Evolutionary conservation across 2,329 filamentous ascomycete genomes (phyloP).

Genomic region (Didymella pinodella): DNA sequence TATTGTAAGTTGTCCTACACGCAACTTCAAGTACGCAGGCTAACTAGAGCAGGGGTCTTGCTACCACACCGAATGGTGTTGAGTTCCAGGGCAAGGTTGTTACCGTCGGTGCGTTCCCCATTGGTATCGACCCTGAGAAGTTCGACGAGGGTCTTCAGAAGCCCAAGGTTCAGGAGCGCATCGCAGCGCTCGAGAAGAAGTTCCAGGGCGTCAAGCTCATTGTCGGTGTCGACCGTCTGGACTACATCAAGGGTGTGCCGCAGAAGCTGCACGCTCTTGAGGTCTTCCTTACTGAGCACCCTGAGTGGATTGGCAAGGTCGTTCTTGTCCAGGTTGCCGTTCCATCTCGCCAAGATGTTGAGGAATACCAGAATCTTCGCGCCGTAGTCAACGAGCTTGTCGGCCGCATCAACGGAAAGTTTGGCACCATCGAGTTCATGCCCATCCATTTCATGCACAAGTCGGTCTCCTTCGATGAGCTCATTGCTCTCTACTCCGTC

Average conservation of each 20-base stretch:
- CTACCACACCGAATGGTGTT: slow-evolving; percentile 90
- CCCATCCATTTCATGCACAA: slow-evolving; percentile 99
- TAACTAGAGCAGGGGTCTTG: slow-evolving; percentile 60
- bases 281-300: slow-evolving; percentile 95
- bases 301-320: slow-evolving; percentile 97
- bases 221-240: slow-evolving; percentile 92
- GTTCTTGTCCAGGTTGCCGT: slow-evolving; percentile 96
- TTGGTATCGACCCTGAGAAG: slow-evolving; percentile 97
- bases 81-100: slow-evolving; percentile 89
- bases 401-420: slow-evolving; percentile 95
- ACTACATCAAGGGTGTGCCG: slow-evolving; percentile 98
- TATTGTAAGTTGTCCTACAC: slow-evolving; percentile 66
- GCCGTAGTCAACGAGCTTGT: slow-evolving; percentile 97
- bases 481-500: slow-evolving; percentile 90
- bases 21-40: neutral
- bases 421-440: slow-evolving; percentile 97
- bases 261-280: slow-evolving; percentile 97
- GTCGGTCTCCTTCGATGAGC: slow-evolving; percentile 91
- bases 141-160: slow-evolving; percentile 89
- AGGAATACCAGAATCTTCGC: slow-evolving; percentile 96
- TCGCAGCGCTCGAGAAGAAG: slow-evolving; percentile 83
- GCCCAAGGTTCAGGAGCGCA: slow-evolving; percentile 85
- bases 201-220: slow-evolving; percentile 97
- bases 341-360: slow-evolving; percentile 91
- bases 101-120: slow-evolving; percentile 93